Percentiles rank a stretch among this genome's conserved stretches.
Conservation (phyloP, 2,329 filamentous ascomycete species). For the Alternaria ventricosa region DNA sequence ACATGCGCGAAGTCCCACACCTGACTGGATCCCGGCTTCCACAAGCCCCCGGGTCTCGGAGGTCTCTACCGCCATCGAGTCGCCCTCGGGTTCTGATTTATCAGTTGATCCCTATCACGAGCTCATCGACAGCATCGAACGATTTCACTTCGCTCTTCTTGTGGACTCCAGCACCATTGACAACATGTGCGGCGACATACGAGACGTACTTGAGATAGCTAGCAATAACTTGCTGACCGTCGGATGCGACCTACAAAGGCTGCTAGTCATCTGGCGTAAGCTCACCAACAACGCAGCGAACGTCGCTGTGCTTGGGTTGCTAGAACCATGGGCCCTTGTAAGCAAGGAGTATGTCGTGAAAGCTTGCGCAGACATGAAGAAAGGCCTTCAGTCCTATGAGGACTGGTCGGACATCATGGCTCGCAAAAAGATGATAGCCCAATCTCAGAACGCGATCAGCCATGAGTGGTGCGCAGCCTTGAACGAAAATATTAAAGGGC, state of each 20-base stretch:
- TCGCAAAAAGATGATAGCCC: background rate
- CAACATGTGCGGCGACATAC: background rate
- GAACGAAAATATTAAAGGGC: background rate
- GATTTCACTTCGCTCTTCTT: background rate
- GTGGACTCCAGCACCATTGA: background rate
- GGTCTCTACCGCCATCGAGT: background rate
- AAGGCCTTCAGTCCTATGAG: background rate
- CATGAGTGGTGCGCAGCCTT: background rate
- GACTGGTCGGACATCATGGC: background rate
- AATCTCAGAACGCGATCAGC: background rate
- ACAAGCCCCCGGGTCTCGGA: background rate
- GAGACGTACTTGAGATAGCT: background rate
- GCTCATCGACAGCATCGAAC: background rate
- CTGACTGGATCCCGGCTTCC: background rate
- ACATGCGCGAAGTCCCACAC: background rate
- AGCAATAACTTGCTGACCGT: constrained; percentile 4
- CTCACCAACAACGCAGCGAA: background rate
- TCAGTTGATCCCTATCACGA: background rate
- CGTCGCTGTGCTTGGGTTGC: background rate
- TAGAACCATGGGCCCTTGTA: background rate
- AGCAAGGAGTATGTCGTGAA: background rate
- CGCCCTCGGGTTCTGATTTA: background rate
- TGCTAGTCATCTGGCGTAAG: background rate
- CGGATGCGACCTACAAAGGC: constrained; percentile 2
- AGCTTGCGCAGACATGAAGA: background rate